Conservation (phyloP, 345 rosid species). For the Raphanus sativus region DNA sequence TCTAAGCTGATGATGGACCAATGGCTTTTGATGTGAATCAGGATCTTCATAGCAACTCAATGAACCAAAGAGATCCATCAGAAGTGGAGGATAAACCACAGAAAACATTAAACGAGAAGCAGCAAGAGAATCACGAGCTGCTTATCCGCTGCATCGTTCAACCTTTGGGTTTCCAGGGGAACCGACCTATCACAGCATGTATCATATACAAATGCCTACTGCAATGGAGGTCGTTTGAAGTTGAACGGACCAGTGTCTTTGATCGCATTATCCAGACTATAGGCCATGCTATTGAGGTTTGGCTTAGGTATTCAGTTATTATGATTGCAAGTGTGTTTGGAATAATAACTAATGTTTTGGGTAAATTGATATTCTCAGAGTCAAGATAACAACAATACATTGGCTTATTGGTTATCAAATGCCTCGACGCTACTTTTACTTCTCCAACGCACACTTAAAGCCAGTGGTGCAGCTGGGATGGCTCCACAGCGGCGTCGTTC, state of each 20-base stretch:
- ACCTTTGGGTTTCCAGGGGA: conserved; percentile 73
- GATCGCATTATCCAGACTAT: conserved; percentile 87
- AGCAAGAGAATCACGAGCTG: conserved; percentile 91
- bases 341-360: not conserved
- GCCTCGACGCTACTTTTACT: conserved; percentile 85
- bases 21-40: conserved; percentile 22
- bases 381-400: conserved; percentile 68
- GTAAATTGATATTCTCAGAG: conserved; percentile 37
- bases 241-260: conserved; percentile 86
- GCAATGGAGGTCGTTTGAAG: conserved; percentile 98
- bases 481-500: conserved; percentile 93
- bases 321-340: not conserved
- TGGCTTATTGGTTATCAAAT: conserved; percentile 93
- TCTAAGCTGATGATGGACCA: not conserved
- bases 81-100: conserved; percentile 86
- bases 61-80: conserved; percentile 57
- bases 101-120: conserved; percentile 82
- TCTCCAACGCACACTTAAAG: conserved; percentile 85
- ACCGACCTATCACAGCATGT: conserved; percentile 84
- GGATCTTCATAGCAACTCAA: conserved; percentile 72
- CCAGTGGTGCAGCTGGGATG: conserved; percentile 94
- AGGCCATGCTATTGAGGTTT: conserved; percentile 84
- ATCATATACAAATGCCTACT: conserved; percentile 84
- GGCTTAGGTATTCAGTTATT: not conserved
- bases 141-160: conserved; percentile 89